Conservation (phyloP, 495 filamentous ascomycete genomes). For the Xylaria acuta region DNA sequence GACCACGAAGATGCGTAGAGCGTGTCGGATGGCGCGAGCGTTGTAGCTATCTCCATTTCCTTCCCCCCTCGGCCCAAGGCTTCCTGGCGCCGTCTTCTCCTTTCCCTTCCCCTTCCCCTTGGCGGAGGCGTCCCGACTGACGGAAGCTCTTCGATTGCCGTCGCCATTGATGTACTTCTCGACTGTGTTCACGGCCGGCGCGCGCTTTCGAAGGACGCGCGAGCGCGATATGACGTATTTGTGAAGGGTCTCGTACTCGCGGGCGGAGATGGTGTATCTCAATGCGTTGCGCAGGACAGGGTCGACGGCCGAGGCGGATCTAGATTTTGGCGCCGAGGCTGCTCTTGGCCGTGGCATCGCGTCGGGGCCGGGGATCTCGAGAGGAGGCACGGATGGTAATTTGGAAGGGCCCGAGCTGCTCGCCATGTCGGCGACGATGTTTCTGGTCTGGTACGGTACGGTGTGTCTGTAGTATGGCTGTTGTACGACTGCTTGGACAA, state of each 20-base stretch:
- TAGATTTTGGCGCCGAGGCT: constrained; percentile 40
- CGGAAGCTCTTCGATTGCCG: constrained; percentile 18
- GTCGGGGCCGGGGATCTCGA: constrained; percentile 31
- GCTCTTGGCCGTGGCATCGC: constrained; percentile 30
- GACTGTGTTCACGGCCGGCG: constrained; percentile 61
- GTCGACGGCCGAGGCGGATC: constrained; percentile 56
- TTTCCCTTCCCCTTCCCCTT: constrained; percentile 35
- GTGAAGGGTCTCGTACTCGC: constrained; percentile 84
- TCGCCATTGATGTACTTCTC: constrained; percentile 54
- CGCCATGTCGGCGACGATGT: constrained; percentile 35
- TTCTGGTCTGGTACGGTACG: not conserved
- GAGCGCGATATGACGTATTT: constrained; percentile 75
- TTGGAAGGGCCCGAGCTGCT: constrained; percentile 38
- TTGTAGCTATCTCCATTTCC: constrained; percentile 69
- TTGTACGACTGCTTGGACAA: not conserved
- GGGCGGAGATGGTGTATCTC: constrained; percentile 80
- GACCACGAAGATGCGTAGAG: constrained; percentile 75
- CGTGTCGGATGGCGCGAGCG: constrained; percentile 76
- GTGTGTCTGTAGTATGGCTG: not conserved
- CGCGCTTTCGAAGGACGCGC: constrained; percentile 62
- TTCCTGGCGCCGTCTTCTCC: constrained; percentile 21
- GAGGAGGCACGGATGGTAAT: constrained; percentile 29
- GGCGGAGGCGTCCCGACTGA: constrained; percentile 14
- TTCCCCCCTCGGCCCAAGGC: constrained; percentile 10
- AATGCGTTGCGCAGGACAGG: constrained; percentile 77